Evolutionary conservation across 192 early-diverging fungal genomes (phyloP), one percentile per base, ranked within the genome.

Genomic region (Powellomyces hirtus): DNA sequence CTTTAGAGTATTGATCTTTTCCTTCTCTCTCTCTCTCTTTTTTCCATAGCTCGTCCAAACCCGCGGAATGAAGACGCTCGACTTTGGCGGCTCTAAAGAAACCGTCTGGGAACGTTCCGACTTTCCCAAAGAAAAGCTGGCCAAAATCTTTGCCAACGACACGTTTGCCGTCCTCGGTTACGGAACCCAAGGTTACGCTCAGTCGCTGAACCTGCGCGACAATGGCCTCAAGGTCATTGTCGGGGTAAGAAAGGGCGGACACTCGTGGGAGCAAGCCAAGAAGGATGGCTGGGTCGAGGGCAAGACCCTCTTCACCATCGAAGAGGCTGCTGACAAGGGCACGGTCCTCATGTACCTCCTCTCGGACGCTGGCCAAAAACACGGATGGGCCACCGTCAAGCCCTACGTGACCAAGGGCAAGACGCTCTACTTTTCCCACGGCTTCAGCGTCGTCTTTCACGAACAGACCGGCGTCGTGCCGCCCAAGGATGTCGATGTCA

Each of bases 341-440:
- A 87, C 89, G 59, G 84, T 98, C 75, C 85, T 98, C 75, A 88
- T 95, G 87, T 92, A 94, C 88, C 84, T 98, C 73, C 84, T 98
- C 0, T 96, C 94, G 0, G 96, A 98, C 82, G 96, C 96, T 40
- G 92, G 89, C 51, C 96, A 98, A 83, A 93, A 86, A 82, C 90
- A 90, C 64, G 83, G 89, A 71, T 98, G 96, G 94, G 77, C 82
- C 73, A 71, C 88, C 53, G 85, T 98, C 78, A 88, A 89, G 81
- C 91, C 90, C 24, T 89, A 87, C 76, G 73, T 98, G 64, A 96
- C 93, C 64, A 90, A 91, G 60, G 96, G 96, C 78, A 98, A 98
- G 87, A 97, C 96, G 14, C 89, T 98, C 38, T 98, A 96, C 86
- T 98, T 98, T 74, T 94, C 93, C 61, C 94, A 96, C 85, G 94